phyloP scores from a whole-genome alignment of 176 grass and related monocot genomes.

The Hordeum vulgare region MorexV3_pseudomolecules_assembly NC_058524.1:599487892-599488391 shows the following conservation, averaged over 20 bases:
- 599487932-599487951: constrained; percentile 85
- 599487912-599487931: constrained; percentile 74
- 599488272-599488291: not conserved
- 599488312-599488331: not conserved
- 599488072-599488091: not conserved
- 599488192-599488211: constrained; percentile 4
- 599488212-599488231: constrained; percentile 10
- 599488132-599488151: constrained; percentile 7
- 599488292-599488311: not conserved
- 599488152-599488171: not conserved
- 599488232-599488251: not conserved
- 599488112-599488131: not conserved
- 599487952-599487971: constrained; percentile 57
- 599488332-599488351: not conserved
- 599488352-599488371: not conserved
- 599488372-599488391: not conserved
- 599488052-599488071: not conserved
- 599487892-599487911: constrained; percentile 82
- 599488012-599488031: not conserved
- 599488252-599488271: not conserved
- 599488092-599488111: not conserved
- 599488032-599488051: not conserved
- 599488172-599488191: constrained; percentile 15
- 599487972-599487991: constrained; percentile 77
- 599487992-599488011: constrained; percentile 6